phyloP scores from a whole-genome alignment of 805 yeast species.

The Clavispora vitiphila region DNA sequence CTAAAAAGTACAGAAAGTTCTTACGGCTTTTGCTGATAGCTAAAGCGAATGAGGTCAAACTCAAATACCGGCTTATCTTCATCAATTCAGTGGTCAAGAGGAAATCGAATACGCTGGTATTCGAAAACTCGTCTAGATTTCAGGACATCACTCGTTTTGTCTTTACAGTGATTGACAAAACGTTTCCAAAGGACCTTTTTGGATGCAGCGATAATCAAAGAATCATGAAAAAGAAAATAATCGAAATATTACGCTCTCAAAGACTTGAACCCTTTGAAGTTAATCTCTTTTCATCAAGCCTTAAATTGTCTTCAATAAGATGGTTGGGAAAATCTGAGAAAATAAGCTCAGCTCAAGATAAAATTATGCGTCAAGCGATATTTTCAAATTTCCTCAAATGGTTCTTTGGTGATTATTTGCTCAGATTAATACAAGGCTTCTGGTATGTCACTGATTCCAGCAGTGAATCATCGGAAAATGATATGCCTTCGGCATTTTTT shows the following conservation, averaged over 20 bases:
- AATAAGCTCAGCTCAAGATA: slow-evolving; percentile 38
- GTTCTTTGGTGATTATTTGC: slow-evolving; percentile 47
- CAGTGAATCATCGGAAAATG: slow-evolving; percentile 21
- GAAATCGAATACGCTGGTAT: slow-evolving; percentile 16
- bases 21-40: slow-evolving; percentile 15
- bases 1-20: slow-evolving; percentile 6
- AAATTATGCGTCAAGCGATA: slow-evolving; percentile 28
- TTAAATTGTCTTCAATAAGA: slow-evolving; percentile 40
- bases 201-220: slow-evolving; percentile 51
- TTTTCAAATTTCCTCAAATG: slow-evolving; percentile 48
- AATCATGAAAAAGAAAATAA: slow-evolving; percentile 30
- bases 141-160: slow-evolving; percentile 39
- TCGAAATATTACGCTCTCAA: slow-evolving; percentile 32
- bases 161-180: slow-evolving; percentile 36
- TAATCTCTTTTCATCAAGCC: slow-evolving; percentile 23
- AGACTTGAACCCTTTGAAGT: slow-evolving; percentile 32
- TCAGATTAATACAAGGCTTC: slow-evolving; percentile 43
- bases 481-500: slow-evolving; percentile 41
- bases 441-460: slow-evolving; percentile 62
- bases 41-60: slow-evolving; percentile 25
- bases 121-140: slow-evolving; percentile 27
- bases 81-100: slow-evolving; percentile 24
- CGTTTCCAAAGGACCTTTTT: slow-evolving; percentile 48
- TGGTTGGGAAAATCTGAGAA: slow-evolving; percentile 48
- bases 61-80: slow-evolving; percentile 33